Evolutionary conservation across 2,329 filamentous ascomycete species (phyloP).

Genomic region (Colletotrichum paranaense): DNA sequence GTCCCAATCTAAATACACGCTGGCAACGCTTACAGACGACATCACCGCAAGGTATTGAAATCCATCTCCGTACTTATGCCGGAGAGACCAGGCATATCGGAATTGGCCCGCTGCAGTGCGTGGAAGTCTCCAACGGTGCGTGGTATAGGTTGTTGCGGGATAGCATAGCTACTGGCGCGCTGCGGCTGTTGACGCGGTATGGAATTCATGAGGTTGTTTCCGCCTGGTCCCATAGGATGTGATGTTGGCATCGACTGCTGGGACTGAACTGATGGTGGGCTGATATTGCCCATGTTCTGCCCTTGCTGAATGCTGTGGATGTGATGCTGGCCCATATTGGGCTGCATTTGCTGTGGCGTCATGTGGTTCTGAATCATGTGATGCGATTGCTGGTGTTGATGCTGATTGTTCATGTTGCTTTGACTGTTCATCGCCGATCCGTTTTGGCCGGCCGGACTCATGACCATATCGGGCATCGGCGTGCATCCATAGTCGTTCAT

Average conservation of each 20-base stretch:
- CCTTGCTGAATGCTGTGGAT: slow-evolving; percentile 43
- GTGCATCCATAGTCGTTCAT: slow-evolving; percentile 54
- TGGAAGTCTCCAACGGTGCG: slow-evolving; percentile 63
- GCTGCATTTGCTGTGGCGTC: slow-evolving; percentile 46
- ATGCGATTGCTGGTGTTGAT: slow-evolving; percentile 46
- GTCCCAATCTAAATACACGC: neutral
- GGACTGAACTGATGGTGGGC: slow-evolving; percentile 21
- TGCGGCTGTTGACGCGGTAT: slow-evolving; percentile 48
- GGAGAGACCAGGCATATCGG: slow-evolving; percentile 45
- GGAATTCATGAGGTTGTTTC: slow-evolving; percentile 34
- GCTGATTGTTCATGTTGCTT: slow-evolving; percentile 42
- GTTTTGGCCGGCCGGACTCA: slow-evolving; percentile 59
- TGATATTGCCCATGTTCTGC: slow-evolving; percentile 33
- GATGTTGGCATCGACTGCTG: slow-evolving; percentile 39
- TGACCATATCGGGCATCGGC: slow-evolving; percentile 64
- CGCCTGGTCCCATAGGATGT: slow-evolving; percentile 41
- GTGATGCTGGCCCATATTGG: slow-evolving; percentile 45
- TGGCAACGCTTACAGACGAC: too few species aligned
- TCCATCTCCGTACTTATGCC: slow-evolving; percentile 35
- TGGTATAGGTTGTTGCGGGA: slow-evolving; percentile 51
- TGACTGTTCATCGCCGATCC: slow-evolving; percentile 38
- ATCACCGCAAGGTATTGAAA: slow-evolving; percentile 30
- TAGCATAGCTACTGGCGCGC: slow-evolving; percentile 52
- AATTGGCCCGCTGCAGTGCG: slow-evolving; percentile 57
- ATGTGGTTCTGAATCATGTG: slow-evolving; percentile 39